Percentiles rank a stretch among this genome's conserved stretches.
Conservation (phyloP, 78 protist species). For the Creolimax fragrantissima region DNA sequence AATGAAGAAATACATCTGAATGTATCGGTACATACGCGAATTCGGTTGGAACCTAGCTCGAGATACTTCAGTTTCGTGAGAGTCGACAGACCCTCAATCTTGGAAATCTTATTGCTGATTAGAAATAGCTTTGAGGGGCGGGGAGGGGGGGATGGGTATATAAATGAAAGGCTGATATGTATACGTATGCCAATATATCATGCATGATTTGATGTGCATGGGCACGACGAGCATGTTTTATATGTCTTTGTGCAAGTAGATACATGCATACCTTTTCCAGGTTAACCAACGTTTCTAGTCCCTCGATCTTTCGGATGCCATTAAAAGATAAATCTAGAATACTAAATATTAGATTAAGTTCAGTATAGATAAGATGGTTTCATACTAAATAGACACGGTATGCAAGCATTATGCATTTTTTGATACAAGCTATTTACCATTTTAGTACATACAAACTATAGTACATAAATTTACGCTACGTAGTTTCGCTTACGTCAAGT, state of each 20-base stretch:
- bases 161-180: too few species aligned
- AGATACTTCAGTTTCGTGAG: not conserved
- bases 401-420: not conserved
- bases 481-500: not conserved
- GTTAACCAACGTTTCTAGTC: not conserved
- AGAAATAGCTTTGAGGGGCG: not conserved
- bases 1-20: too few species aligned
- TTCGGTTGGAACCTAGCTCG: conserved; percentile 23
- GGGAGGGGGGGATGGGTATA: not conserved
- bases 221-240: too few species aligned
- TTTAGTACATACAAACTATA: not conserved
- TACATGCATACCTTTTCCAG: not conserved
- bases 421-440: not conserved
- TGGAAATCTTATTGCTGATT: not conserved
- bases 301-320: not conserved
- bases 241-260: too few species aligned
- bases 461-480: not conserved
- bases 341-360: not conserved
- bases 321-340: not conserved
- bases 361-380: too few species aligned
- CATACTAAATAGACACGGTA: not conserved
- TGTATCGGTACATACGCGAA: not conserved
- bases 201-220: too few species aligned
- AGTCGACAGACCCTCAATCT: not conserved
- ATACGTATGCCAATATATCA: too few species aligned